Base-by-base conservation (phyloP, 2,329 filamentous ascomycete species). In the Venturia nashicola region DNA sequence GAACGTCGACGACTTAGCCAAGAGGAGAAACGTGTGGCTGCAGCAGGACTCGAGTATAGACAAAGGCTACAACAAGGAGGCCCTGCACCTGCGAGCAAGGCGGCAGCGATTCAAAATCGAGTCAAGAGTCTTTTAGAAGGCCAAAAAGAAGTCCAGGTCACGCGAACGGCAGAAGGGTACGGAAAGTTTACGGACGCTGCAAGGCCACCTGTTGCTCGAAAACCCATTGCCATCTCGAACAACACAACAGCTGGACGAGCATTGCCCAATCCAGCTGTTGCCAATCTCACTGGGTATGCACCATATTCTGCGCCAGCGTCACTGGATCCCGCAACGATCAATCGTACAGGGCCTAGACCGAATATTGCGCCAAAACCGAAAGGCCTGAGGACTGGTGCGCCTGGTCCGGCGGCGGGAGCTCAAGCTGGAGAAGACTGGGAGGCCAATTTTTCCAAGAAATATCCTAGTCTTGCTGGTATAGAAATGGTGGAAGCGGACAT, bases 11-110 rank as follows among this genome's bases (percentile, higher is more conserved):
- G 87, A 64, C 81, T 97, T 1, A 88, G 87, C 20, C 87, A 94
- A 71, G 94, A 99, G 76, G 94, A 99, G 75, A 87, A 86, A 70
- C 85, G 94, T 3, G 94, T 99, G 1, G 91, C 90, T 59, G 87
- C 87, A 23, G 94, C 92, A 0, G 91, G 91, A 20, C 91, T 90
- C 1, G 92, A 96, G 74, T 96, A 97, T 73, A 85, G 89, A 42
- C 86, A 86, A 69, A 85, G 88, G 27, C 77, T 96, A 46, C 82
- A 85, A 61, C 80, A 83, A 62, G 83, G 81, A n/a, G 39, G 76
- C 74, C 73, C 76, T 7, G 74, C 73, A 20, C 77, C 76, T 18
- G 81, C 64, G 84, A 84, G 84, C 16, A 81, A 86, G 51, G 91
- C 91, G 20, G 83, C 86, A n/a, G 89, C 87, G 34, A 99, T 99